A percentile compares a stretch with the other conserved stretches of the same genome.
These are phyloP conservation scores for Petrea volubilis DNA, from an alignment of 257 asterid species.

Conservation along the genomic window DNA sequence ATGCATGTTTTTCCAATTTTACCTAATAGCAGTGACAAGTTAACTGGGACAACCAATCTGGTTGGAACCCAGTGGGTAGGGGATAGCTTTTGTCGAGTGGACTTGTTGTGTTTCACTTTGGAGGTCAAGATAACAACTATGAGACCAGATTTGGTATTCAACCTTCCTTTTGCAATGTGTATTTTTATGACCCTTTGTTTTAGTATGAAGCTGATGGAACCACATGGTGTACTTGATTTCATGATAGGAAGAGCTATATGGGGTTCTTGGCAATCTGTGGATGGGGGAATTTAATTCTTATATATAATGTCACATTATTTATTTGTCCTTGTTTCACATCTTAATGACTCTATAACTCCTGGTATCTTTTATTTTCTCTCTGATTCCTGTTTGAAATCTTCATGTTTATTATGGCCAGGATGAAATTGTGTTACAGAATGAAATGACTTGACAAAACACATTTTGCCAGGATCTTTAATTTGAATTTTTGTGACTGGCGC, in stretches of 20 bases:
- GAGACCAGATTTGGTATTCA: not conserved
- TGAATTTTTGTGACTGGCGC: not conserved
- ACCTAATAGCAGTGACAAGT: not conserved
- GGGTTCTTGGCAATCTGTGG: not conserved
- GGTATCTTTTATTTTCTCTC: slow-evolving; percentile 1
- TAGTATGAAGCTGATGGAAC: not conserved
- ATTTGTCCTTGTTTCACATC: not conserved
- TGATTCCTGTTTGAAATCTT: not conserved
- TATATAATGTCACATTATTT: not conserved
- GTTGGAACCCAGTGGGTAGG: not conserved
- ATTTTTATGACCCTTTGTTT: not conserved
- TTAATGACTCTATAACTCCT: not conserved
- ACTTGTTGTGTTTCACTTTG: not conserved
- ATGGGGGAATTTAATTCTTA: not conserved
- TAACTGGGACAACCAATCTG: not conserved
- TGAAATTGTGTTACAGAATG: not conserved
- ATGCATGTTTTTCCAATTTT: not conserved
- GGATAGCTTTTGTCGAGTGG: not conserved
- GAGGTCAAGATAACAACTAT: not conserved
- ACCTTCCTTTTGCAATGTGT: not conserved
- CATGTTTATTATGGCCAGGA: not conserved
- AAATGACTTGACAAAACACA: not conserved
- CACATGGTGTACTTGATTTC: not conserved
- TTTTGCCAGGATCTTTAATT: not conserved
- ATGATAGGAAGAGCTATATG: not conserved